Base-by-base conservation (phyloP, 495 filamentous ascomycete species). In the Amorphotheca resinae region DNA sequence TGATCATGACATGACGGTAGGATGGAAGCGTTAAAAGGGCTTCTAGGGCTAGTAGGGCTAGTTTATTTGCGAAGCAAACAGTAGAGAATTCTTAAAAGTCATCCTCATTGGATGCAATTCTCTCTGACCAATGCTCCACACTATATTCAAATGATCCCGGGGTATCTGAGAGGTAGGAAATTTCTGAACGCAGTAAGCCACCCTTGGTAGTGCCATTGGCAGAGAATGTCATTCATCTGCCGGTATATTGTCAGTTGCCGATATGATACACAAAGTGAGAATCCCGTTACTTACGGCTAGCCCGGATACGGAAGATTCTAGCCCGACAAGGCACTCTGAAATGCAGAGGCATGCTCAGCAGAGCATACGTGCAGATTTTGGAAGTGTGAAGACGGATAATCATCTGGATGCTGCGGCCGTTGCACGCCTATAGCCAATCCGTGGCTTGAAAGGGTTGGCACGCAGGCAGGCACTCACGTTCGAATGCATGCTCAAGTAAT, bases 381-480 rank as follows among this genome's bases (percentile, higher is more conserved):
- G n/a, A n/a, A n/a, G n/a, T n/a, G n/a, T n/a, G n/a, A n/a, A n/a
- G n/a, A n/a, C n/a, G n/a, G n/a, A n/a, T n/a, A n/a, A n/a, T n/a
- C n/a, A n/a, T n/a, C n/a, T 26, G n/a, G 11, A n/a, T 35, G 32
- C 20, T 36, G 33, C 33, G 21, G 9, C 17, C 18, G 28, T 23
- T 11, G 5, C 25, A 28, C 11, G 5, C 25, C 25, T 5, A 28
- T 11, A 5, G 25, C n/a, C n/a, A n/a, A n/a, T 5, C 11, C 25
- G 25, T 28, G 42, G 21, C 16, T 32, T 44, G 21, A 50, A 57
- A 14, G 54, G 54, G 31, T n/a, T 7, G 4, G 36, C 35, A 16
- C 41, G 37, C 7, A 74, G 65, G 33, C 61, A 71, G 8, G 61
- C 50, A 55, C 70, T 74, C 33, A 74, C 52, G 42, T 76, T 64